Conservation (phyloP, 805 yeast species). For the Kazachstania psychrophila region DNA sequence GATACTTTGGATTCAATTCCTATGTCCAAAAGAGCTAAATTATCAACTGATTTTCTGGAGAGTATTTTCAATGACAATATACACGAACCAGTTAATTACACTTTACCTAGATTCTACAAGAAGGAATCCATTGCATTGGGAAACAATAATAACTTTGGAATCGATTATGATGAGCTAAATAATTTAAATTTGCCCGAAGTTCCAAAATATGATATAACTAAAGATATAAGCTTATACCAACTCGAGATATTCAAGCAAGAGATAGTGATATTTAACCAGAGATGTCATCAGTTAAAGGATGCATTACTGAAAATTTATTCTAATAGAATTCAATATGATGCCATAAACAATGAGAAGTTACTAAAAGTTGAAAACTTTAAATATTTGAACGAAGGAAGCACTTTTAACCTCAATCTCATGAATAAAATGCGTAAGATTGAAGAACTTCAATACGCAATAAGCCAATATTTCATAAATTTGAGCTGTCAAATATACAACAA, state of each 20-base stretch:
- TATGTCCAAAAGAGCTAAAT: conserved; percentile 2
- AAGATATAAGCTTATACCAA: conserved; percentile 12
- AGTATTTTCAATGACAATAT: conserved; percentile 7
- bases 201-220: conserved; percentile 13
- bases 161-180: conserved; percentile 8
- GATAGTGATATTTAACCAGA: conserved; percentile 12
- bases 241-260: conserved; percentile 9
- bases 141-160: conserved; percentile 8
- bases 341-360: conserved; percentile 11
- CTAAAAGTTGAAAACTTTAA: conserved; percentile 17
- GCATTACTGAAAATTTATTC: conserved; percentile 10
- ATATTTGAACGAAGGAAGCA: conserved; percentile 12
- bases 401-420: conserved; percentile 15
- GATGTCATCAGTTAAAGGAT: conserved; percentile 15
- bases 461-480: not conserved
- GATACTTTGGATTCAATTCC: conserved; percentile 18
- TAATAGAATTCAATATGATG: conserved; percentile 17
- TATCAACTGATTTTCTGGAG: conserved; percentile 2
- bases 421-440: conserved; percentile 20
- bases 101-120: conserved; percentile 22
- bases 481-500: too few relatives aligned
- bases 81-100: conserved; percentile 24
- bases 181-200: conserved; percentile 11
- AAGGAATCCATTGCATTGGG: conserved; percentile 10
- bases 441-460: conserved; percentile 11